phyloP scores from a whole-genome alignment of 2,329 filamentous ascomycete species.

The Macroventuria anomochaeta region DNA sequence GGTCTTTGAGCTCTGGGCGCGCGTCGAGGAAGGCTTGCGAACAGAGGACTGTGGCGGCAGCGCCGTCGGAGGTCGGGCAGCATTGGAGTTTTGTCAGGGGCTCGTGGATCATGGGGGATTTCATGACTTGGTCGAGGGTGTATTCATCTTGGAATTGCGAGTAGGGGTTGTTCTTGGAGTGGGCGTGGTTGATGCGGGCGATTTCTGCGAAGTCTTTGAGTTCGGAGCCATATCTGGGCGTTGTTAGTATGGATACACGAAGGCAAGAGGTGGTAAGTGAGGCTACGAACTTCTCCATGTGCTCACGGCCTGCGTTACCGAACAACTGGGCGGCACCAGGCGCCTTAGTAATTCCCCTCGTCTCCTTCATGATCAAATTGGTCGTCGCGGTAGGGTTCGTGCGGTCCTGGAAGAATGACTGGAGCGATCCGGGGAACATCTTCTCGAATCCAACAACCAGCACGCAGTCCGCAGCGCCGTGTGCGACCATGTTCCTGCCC shows the following conservation, averaged over 20 bases:
- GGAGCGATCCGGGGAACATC: constrained; percentile 91
- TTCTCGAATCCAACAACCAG: constrained; percentile 96
- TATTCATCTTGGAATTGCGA: constrained; percentile 97
- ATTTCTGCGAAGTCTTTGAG: constrained; percentile 93
- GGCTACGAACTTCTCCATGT: constrained; percentile 80
- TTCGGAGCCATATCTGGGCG: constrained; percentile 75
- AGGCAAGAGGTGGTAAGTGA: not conserved
- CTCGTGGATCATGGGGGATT: constrained; percentile 77
- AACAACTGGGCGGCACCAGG: constrained; percentile 93
- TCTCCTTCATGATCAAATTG: constrained; percentile 79
- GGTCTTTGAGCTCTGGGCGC: constrained; percentile 78
- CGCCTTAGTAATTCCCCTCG: constrained; percentile 79
- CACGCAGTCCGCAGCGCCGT: constrained; percentile 85
- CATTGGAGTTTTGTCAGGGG: constrained; percentile 98
- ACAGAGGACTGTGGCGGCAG: constrained; percentile 85
- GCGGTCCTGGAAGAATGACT: constrained; percentile 84
- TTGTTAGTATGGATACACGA: constrained; percentile 22
- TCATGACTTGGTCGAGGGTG: constrained; percentile 79
- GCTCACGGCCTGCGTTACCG: constrained; percentile 90
- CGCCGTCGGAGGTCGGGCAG: constrained; percentile 94
- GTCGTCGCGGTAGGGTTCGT: constrained; percentile 78
- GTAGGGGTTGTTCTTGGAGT: constrained; percentile 92
- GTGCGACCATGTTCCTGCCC: constrained; percentile 77
- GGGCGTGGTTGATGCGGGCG: constrained; percentile 87
- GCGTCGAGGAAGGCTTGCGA: constrained; percentile 88